Conservation (phyloP, 2,329 filamentous ascomycete genomes). For the Drechslerella coelobrocha region DNA sequence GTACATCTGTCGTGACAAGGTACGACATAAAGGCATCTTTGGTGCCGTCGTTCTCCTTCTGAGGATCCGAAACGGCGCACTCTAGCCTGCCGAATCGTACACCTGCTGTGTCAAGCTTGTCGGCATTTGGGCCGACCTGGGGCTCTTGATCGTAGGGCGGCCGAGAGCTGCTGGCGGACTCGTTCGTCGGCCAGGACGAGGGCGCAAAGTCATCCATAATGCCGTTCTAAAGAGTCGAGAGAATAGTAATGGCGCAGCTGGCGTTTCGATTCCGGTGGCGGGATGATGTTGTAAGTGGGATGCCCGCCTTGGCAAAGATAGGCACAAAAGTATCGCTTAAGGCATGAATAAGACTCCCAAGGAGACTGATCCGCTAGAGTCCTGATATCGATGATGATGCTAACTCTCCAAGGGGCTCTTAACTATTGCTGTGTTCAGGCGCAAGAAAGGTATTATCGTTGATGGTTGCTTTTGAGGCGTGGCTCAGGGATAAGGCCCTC, state of each 20-base stretch:
- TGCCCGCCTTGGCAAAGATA: constrained; percentile 30
- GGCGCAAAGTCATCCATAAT: constrained; percentile 45
- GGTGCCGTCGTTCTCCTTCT: constrained; percentile 95
- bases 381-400: too few species aligned
- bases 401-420: too few species aligned
- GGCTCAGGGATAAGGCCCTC: constrained; percentile 13
- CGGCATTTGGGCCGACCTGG: constrained; percentile 57
- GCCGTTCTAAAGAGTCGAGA: neutral
- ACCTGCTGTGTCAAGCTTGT: constrained; percentile 65
- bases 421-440: too few species aligned
- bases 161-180: constrained; percentile 44
- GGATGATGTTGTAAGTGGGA: constrained; percentile 25
- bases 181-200: constrained; percentile 33
- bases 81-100: constrained; percentile 78
- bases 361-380: too few species aligned
- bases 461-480: neutral
- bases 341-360: too few species aligned
- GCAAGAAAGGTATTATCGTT: too few species aligned
- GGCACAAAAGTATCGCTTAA: constrained; percentile 7
- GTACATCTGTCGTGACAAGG: constrained; percentile 84
- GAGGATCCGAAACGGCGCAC: constrained; percentile 79
- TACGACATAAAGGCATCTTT: constrained; percentile 98
- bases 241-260: neutral
- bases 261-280: constrained; percentile 8
- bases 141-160: constrained; percentile 49